Evolutionary conservation across 2,329 filamentous ascomycete genomes (phyloP).

Genomic region (Alternaria arbusti): DNA sequence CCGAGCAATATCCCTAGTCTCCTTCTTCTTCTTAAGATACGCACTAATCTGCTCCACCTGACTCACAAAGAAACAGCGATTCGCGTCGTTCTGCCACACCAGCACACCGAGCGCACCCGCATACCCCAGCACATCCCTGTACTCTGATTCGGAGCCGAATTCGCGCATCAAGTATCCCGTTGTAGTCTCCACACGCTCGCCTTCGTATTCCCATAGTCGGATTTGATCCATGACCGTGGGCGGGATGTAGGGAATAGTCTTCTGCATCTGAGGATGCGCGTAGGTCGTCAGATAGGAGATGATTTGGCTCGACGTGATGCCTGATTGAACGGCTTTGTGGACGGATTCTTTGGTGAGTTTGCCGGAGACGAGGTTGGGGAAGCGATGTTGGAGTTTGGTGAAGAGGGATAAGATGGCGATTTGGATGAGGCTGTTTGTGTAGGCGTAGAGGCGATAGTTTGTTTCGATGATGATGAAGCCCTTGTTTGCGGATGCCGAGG

Average conservation of each 20-base stretch:
- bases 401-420: conserved; percentile 95
- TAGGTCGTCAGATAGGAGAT: conserved; percentile 91
- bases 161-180: conserved; percentile 89
- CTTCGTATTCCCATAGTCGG: conserved; percentile 94
- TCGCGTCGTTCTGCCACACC: conserved; percentile 81
- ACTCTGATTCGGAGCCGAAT: conserved; percentile 75
- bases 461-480: conserved; percentile 97
- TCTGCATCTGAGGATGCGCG: conserved; percentile 92
- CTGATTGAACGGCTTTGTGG: conserved; percentile 82
- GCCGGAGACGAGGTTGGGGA: conserved; percentile 91
- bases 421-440: conserved; percentile 91
- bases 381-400: conserved; percentile 84
- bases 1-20: conserved; percentile 16
- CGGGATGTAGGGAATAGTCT: conserved; percentile 78
- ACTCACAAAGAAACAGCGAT: conserved; percentile 88
- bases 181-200: conserved; percentile 87
- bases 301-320: conserved; percentile 95
- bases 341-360: conserved; percentile 89
- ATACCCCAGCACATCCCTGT: conserved; percentile 72
- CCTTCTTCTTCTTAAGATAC: conserved; percentile 68
- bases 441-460: conserved; percentile 96
- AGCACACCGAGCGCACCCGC: conserved; percentile 90
- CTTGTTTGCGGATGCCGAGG: conserved; percentile 53
- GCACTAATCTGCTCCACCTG: conserved; percentile 86
- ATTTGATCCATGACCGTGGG: conserved; percentile 98